Percentiles rank a stretch among this genome's conserved stretches.
Evolutionary conservation across 164 flowering plant species (phyloP).

Genomic region (Paratinospora sagittata): DNA sequence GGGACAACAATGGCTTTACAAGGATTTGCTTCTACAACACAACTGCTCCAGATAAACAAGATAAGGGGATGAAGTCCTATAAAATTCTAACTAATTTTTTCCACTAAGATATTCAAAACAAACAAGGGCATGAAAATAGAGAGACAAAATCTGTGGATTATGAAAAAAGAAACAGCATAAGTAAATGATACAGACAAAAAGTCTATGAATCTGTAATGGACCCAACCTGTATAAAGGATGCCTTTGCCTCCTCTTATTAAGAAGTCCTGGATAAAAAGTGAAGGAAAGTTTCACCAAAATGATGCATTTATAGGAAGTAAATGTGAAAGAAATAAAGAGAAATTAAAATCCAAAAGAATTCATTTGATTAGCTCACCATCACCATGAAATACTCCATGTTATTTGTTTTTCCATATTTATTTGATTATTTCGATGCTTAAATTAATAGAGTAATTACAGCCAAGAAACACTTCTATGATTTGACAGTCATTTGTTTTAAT

Average conservation of each 20-base stretch:
- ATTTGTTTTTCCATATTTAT: background rate
- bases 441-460: background rate
- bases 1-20: conserved; percentile 69
- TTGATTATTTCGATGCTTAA: background rate
- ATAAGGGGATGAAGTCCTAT: background rate
- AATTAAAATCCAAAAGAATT: background rate
- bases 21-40: conserved; percentile 67
- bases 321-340: background rate
- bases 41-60: conserved; percentile 42
- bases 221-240: conserved; percentile 80
- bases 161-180: too few species aligned
- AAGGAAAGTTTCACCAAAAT: conserved; percentile 5
- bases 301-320: background rate
- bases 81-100: background rate
- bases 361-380: background rate
- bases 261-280: conserved; percentile 57
- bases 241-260: conserved; percentile 80
- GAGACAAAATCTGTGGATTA: too few species aligned
- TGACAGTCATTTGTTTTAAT: background rate
- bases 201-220: background rate
- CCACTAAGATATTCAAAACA: background rate
- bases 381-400: background rate
- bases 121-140: background rate
- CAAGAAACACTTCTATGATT: background rate
- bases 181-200: too few species aligned